Base-by-base conservation (phyloP, 305 asterid genomes). In the Lippia alba region DNA sequence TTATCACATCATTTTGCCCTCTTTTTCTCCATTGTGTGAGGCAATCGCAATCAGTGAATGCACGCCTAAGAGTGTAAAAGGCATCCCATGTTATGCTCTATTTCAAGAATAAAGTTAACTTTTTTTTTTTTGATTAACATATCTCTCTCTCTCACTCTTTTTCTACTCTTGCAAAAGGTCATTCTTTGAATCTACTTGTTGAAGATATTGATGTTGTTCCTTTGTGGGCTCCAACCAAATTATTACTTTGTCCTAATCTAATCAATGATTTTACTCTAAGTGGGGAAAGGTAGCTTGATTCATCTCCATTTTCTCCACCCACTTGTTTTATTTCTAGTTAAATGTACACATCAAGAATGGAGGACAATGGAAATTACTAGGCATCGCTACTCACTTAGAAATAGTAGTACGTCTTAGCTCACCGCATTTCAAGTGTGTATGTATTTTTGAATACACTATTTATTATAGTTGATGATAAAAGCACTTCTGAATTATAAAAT, bases 1-100 rank as follows among this genome's bases (percentile, higher is more conserved):
- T 44, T 20, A 50, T 39, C 16, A 7, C 41, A 44, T 44, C 56
- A 45, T 49, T 65, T 51, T 65, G 46, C 15, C n/a, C 20, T 33
- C 15, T 61, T 41, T 61, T 61, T 61, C 8, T 5, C 41, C 6
- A 39, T 11, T 61, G 0, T 41, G 16, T 40, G 53, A 32, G 53
- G 66, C 17, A 36, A 30, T 61, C 66, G 3, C 46, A 50, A 65
- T 33, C 17, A 65, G 17, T 51, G 19, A 10, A 66, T 51, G 71
- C 71, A 66, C 71, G 71, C 71, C 40, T 24, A n/a, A 53, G 36
- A 18, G 39, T 54, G 71, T 19, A 17, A 36, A 66, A 66, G 62
- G 62, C 63, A 53, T 36, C 61, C 61, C 54, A 39, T 53, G 20
- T 58, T 53, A 6, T 30, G 4, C 49, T 8, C 1, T 12, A 12